Evolutionary conservation across 495 filamentous ascomycete genomes (phyloP), one percentile per base, ranked within the genome.

Genomic region (Mytilinidion resinicola): DNA sequence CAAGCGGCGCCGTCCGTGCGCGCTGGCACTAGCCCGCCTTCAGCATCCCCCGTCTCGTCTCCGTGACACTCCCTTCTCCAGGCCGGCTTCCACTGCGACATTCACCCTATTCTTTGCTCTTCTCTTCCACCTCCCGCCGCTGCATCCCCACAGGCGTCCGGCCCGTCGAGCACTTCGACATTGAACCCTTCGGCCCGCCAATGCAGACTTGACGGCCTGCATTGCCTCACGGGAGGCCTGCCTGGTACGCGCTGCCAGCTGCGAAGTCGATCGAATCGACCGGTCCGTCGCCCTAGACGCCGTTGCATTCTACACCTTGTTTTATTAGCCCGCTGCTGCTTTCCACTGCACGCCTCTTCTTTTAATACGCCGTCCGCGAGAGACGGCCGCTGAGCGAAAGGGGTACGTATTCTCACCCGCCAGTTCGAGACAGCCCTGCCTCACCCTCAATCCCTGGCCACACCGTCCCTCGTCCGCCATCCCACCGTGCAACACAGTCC

Each of bases 191-290:
- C 39, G 54, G 48, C 55, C 30, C 51, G 56, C 55, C 59, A 66
- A 66, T 66, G 63, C 63, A 59, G 59, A 59, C 63, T 60, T 66
- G 56, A 66, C 48, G 52, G 62, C 54, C 63, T 59, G 59, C 56
- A 36, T 33, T 49, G 46, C 46, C 46, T 49, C 46, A 49, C 44
- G 59, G 59, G 63, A 66, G 63, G 59, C 63, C 59, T 66, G 63
- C 59, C 60, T 66, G 63, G 63, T 66, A 56, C 58, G 61, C 63
- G 59, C 63, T 65, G 63, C 63, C 63, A 62, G 62, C 59, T 66
- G 34, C 21, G 17, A 14, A 59, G 59, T 66, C 63, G 55, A 54
- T 48, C 44, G 51, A 62, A 19, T 25, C 59, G 63, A 62, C 63
- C 49, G 51, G 59, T 66, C 59, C 61, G 55, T 59, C 41, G 25